Evolutionary conservation across 306 rosid genomes (phyloP).

Genomic region (Alnus glutinosa): DNA sequence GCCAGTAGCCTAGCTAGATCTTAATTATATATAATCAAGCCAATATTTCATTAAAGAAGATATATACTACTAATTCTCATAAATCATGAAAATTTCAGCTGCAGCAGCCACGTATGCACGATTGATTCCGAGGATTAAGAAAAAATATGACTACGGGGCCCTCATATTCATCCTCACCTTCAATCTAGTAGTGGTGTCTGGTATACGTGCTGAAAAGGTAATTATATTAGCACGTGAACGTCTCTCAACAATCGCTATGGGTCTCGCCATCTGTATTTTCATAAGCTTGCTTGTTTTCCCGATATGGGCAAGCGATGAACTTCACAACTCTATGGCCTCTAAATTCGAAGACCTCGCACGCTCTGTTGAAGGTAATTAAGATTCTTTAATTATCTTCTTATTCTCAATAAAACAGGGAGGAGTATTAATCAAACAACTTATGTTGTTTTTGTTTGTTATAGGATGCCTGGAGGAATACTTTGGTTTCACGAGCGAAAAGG

Average conservation of each 20-base stretch:
- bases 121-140: slow-evolving; percentile 59
- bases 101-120: slow-evolving; percentile 56
- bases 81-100: slow-evolving; percentile 39
- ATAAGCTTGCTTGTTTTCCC: slow-evolving; percentile 69
- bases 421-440: neutral
- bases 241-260: slow-evolving; percentile 61
- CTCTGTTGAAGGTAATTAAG: slow-evolving; percentile 55
- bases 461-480: slow-evolving; percentile 65
- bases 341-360: slow-evolving; percentile 57
- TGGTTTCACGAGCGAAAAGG: slow-evolving; percentile 35
- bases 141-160: slow-evolving; percentile 76
- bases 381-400: neutral
- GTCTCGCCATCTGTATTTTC: slow-evolving; percentile 60
- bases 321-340: slow-evolving; percentile 59
- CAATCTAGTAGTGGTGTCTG: slow-evolving; percentile 78
- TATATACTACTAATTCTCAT: too few species aligned
- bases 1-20: too few species aligned
- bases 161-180: slow-evolving; percentile 76
- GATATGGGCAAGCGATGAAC: slow-evolving; percentile 84
- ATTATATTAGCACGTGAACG: slow-evolving; percentile 67
- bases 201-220: slow-evolving; percentile 49
- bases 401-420: neutral
- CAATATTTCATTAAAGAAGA: too few species aligned
- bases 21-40: too few species aligned
- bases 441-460: slow-evolving; percentile 7